Evolutionary conservation across 208 protist genomes (phyloP).

Genomic region (Phytomonas serpens): DNA sequence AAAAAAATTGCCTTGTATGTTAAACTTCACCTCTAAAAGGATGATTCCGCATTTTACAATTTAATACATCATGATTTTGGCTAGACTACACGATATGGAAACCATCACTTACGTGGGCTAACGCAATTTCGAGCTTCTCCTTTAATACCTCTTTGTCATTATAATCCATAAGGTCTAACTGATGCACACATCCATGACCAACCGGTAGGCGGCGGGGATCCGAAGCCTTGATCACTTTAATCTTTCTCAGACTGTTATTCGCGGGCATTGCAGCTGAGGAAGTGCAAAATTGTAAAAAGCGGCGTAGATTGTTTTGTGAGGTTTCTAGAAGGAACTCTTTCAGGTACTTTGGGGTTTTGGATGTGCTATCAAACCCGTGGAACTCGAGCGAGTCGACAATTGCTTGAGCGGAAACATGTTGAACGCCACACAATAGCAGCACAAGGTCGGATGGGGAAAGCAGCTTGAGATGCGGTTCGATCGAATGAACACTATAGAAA

Average conservation of each 20-base stretch:
- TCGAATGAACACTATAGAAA: slow-evolving; percentile 28
- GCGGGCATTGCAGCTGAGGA: slow-evolving; percentile 30
- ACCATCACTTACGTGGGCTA: slow-evolving; percentile 55
- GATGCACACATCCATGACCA: slow-evolving; percentile 55
- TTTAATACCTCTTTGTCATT: slow-evolving; percentile 33
- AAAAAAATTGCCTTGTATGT: too few relatives aligned
- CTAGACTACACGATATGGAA: slow-evolving; percentile 50
- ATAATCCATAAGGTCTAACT: slow-evolving; percentile 63
- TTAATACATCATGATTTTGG: too few relatives aligned
- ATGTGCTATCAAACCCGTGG: slow-evolving; percentile 33
- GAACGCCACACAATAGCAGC: slow-evolving; percentile 48
- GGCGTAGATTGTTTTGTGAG: slow-evolving; percentile 58
- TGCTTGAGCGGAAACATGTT: slow-evolving; percentile 36
- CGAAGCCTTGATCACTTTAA: slow-evolving; percentile 35
- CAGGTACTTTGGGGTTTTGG: slow-evolving; percentile 42
- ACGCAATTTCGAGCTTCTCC: slow-evolving; percentile 40
- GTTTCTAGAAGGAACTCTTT: slow-evolving; percentile 38
- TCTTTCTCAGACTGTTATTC: slow-evolving; percentile 30
- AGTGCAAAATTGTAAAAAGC: slow-evolving; percentile 66
- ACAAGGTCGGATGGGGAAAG: slow-evolving; percentile 44
- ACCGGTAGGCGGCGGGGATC: slow-evolving; percentile 45
- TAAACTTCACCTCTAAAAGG: too few relatives aligned
- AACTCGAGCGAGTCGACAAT: slow-evolving; percentile 53
- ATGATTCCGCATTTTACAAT: too few relatives aligned
- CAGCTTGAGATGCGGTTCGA: slow-evolving; percentile 47